Evolutionary conservation across 2,329 filamentous ascomycete species (phyloP).

Genomic region (Calonectria crousiana): DNA sequence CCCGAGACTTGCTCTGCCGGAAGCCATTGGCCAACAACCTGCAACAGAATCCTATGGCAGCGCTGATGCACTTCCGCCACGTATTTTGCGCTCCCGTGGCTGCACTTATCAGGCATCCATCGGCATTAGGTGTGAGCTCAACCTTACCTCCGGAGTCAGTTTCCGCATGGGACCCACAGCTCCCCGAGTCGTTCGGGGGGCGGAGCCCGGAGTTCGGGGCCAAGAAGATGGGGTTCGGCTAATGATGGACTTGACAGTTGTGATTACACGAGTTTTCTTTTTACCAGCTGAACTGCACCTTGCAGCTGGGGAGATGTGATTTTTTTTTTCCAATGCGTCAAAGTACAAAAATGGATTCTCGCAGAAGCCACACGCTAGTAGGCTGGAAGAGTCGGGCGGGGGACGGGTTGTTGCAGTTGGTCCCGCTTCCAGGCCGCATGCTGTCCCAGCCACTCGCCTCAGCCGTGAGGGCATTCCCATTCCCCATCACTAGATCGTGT

Average conservation of each 20-base stretch:
- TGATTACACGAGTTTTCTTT: neutral
- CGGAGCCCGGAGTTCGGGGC: neutral
- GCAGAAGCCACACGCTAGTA: neutral
- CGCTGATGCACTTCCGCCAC: neutral
- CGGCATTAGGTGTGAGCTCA: neutral
- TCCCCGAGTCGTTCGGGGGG: neutral
- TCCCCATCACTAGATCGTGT: neutral
- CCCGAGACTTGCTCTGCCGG: neutral
- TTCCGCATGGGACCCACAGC: neutral
- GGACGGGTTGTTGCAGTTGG: neutral
- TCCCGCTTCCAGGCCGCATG: neutral
- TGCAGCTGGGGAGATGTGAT: neutral
- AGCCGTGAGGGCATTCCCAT: conserved; percentile 3
- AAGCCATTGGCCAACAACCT: neutral
- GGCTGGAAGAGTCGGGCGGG: neutral
- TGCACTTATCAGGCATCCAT: neutral
- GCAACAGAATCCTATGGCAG: neutral
- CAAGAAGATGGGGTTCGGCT: neutral
- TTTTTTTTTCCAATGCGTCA: neutral
- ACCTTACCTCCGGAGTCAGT: neutral
- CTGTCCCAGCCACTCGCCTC: neutral
- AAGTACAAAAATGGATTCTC: neutral
- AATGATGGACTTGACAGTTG: neutral
- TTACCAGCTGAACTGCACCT: neutral
- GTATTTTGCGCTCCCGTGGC: neutral